phyloP scores from a whole-genome alignment of 2,329 filamentous ascomycete species.

The Phaeosphaeria sp. region DNA sequence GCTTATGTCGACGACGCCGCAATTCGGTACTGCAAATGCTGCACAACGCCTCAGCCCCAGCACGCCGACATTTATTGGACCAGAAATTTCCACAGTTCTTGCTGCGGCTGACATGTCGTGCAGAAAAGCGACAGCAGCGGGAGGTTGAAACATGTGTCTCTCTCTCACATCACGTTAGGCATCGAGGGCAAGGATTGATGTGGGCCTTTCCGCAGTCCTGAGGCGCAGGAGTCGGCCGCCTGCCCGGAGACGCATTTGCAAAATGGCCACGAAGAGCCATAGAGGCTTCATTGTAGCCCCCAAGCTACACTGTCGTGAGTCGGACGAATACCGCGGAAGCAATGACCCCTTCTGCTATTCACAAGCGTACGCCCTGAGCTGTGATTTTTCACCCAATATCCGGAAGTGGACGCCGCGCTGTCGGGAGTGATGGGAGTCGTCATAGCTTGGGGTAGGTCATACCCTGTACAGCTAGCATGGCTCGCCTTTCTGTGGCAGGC shows the following conservation, averaged over 20 bases:
- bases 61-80: constrained; percentile 1
- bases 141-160: constrained; percentile 4
- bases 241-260: not conserved
- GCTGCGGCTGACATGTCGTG: not conserved
- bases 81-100: not conserved
- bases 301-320: not conserved
- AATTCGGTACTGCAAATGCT: not conserved
- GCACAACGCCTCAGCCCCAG: not conserved
- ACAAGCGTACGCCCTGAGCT: not conserved
- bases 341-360: not conserved
- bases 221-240: constrained; percentile 18
- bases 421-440: constrained; percentile 11
- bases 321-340: not conserved
- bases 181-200: not conserved
- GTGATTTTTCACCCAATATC: not conserved
- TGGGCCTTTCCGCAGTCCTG: constrained; percentile 14
- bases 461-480: constrained; percentile 20
- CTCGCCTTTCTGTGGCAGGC: constrained; percentile 18
- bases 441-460: constrained; percentile 8
- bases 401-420: not conserved
- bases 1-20: not conserved
- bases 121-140: not conserved
- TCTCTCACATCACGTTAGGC: constrained; percentile 10
- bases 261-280: not conserved
- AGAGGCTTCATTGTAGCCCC: not conserved